Evolutionary conservation across 345 rosid species (phyloP).

Genomic region (Passiflora organensis): DNA sequence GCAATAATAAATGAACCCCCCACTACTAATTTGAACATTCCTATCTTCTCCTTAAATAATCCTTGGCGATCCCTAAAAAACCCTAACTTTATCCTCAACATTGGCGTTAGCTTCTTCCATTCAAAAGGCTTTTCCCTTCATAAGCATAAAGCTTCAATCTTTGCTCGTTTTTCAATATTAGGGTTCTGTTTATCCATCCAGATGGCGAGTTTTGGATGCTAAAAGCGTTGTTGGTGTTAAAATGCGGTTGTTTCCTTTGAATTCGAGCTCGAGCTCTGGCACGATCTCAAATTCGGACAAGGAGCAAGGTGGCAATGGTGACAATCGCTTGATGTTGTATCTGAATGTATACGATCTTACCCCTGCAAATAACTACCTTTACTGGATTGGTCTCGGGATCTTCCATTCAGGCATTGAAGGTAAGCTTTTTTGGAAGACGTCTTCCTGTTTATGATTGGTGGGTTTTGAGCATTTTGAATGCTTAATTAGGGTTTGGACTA

Average conservation of each 20-base stretch:
- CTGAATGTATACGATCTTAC: constrained; percentile 94
- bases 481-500: no score
- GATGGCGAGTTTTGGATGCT: constrained; percentile 28
- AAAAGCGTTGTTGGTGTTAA: constrained; percentile 14
- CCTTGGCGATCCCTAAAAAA: no score
- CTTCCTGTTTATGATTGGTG: background rate
- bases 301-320: constrained; percentile 38
- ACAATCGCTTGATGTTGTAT: constrained; percentile 39
- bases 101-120: no score
- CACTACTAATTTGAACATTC: no score
- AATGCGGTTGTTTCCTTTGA: constrained; percentile 74
- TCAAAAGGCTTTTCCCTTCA: no score
- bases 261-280: constrained; percentile 34
- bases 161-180: background rate
- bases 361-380: constrained; percentile 86
- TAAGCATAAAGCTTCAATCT: no score
- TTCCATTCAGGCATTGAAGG: constrained; percentile 98
- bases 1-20: no score
- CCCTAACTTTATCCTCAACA: no score
- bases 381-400: constrained; percentile 87
- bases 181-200: constrained; percentile 10
- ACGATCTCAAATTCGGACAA: constrained; percentile 36
- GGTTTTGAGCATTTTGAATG: background rate
- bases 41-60: no score
- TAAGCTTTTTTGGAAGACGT: constrained; percentile 15